phyloP scores from a whole-genome alignment of 495 filamentous ascomycete genomes.

The Tuber microsphaerosporum region DNA sequence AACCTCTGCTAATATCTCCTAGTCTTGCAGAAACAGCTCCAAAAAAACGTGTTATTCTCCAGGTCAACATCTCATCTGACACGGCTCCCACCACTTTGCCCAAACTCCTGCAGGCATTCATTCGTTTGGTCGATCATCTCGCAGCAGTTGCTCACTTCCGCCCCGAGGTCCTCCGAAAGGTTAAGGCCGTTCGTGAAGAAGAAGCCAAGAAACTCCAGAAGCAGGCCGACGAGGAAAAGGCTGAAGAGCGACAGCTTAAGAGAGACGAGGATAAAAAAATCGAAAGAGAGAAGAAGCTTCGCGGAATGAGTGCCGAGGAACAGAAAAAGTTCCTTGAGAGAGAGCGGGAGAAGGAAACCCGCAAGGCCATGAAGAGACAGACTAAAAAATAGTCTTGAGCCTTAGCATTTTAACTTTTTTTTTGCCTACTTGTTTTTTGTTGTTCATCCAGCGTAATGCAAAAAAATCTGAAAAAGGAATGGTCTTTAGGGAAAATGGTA shows the following conservation, averaged over 20 bases:
- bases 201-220: slow-evolving; percentile 72
- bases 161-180: slow-evolving; percentile 76
- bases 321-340: slow-evolving; percentile 92
- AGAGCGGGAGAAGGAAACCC: slow-evolving; percentile 75
- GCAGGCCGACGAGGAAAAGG: slow-evolving; percentile 82
- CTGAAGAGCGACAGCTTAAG: slow-evolving; percentile 72
- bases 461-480: background rate
- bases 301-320: slow-evolving; percentile 78
- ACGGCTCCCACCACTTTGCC: slow-evolving; percentile 59
- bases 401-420: slow-evolving; percentile 1
- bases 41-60: slow-evolving; percentile 77
- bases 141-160: slow-evolving; percentile 74
- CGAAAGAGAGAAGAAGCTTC: slow-evolving; percentile 77
- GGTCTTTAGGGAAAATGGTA: background rate
- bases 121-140: slow-evolving; percentile 75
- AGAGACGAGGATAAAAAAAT: slow-evolving; percentile 84
- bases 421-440: background rate
- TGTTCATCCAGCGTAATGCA: background rate
- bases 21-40: slow-evolving; percentile 80
- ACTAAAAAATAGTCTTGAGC: slow-evolving; percentile 15
- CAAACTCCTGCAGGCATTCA: slow-evolving; percentile 72
- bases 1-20: slow-evolving; percentile 36
- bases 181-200: slow-evolving; percentile 72
- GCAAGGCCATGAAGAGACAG: slow-evolving; percentile 64
- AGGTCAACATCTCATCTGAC: slow-evolving; percentile 61